Conservation (phyloP, 306 rosid genomes). For the Arachis stenosperma region DNA sequence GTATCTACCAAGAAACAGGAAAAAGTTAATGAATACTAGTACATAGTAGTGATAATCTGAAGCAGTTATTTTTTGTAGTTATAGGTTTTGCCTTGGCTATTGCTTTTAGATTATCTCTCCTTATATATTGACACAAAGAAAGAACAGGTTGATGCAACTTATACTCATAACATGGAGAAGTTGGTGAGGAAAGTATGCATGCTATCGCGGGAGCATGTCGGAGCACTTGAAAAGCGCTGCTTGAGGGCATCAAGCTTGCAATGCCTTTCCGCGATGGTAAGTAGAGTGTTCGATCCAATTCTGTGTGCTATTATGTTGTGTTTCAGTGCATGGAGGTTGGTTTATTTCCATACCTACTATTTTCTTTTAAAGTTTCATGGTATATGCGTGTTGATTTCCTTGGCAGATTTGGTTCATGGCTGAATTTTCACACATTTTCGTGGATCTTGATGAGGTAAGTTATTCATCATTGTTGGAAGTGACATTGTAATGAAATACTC, state of each 20-base stretch:
- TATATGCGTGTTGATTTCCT: constrained; percentile 21
- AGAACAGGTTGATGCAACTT: constrained; percentile 84
- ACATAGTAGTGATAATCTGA: not conserved
- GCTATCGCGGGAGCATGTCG: constrained; percentile 67
- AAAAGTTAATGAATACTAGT: constrained; percentile 3
- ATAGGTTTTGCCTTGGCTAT: constrained; percentile 12
- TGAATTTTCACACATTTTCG: constrained; percentile 76
- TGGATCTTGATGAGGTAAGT: constrained; percentile 84
- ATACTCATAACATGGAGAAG: constrained; percentile 76
- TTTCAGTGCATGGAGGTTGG: constrained; percentile 11
- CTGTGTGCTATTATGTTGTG: constrained; percentile 14
- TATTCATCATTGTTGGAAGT: constrained; percentile 8
- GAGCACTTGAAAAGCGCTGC: constrained; percentile 55
- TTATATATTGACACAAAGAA: constrained; percentile 35
- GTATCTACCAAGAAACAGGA: constrained; percentile 3
- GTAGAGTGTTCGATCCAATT: constrained; percentile 15
- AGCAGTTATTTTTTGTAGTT: constrained; percentile 1
- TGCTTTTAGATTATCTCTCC: not conserved
- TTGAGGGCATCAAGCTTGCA: constrained; percentile 95
- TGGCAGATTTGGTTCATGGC: constrained; percentile 95
- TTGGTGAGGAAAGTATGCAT: constrained; percentile 74
- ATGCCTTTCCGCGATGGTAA: constrained; percentile 97
- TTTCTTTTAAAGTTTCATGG: not conserved
- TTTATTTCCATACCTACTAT: constrained; percentile 7
- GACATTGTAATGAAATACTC: constrained; percentile 18